These are phyloP conservation scores for Massarina eburnea DNA, from an alignment of 2,329 filamentous ascomycete species.

Conservation along the genomic window DNA sequence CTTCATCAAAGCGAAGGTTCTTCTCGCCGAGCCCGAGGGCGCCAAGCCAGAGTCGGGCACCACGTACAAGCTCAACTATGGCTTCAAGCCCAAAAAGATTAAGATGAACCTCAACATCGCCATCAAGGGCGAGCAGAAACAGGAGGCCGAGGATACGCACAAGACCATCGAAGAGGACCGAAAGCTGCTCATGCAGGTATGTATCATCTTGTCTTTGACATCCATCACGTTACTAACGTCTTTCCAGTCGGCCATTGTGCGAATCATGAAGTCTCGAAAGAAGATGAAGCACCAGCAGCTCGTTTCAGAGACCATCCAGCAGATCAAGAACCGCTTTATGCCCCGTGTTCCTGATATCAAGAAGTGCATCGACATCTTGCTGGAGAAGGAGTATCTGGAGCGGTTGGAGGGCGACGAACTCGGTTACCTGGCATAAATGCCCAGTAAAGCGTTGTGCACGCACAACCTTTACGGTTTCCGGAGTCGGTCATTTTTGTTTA, in stretches of 20 bases:
- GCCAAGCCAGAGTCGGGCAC: slow-evolving; percentile 78
- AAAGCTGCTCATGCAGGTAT: slow-evolving; percentile 93
- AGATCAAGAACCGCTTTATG: slow-evolving; percentile 90
- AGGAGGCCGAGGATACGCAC: slow-evolving; percentile 94
- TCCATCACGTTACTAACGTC: slow-evolving; percentile 30
- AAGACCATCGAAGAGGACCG: slow-evolving; percentile 99
- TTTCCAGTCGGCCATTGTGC: slow-evolving; percentile 87
- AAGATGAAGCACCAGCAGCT: slow-evolving; percentile 97
- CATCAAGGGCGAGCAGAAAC: slow-evolving; percentile 94
- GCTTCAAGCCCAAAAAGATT: slow-evolving; percentile 98
- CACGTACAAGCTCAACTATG: slow-evolving; percentile 82
- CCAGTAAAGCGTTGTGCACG: background rate
- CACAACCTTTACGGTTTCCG: background rate
- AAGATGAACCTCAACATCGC: slow-evolving; percentile 94
- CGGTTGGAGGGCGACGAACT: slow-evolving; percentile 92
- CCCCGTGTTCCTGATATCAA: slow-evolving; percentile 96
- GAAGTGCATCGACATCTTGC: slow-evolving; percentile 97
- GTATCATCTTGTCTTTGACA: slow-evolving; percentile 37
- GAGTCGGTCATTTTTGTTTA: background rate
- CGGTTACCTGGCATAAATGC: slow-evolving; percentile 78
- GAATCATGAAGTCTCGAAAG: slow-evolving; percentile 99
- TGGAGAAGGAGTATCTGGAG: slow-evolving; percentile 99
- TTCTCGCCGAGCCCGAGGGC: slow-evolving; percentile 69
- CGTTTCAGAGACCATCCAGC: slow-evolving; percentile 91
- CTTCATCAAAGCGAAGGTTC: slow-evolving; percentile 89